Base-by-base conservation (phyloP, 1,284 basidiomycete species). In the Wolfiporia cocos region DNA sequence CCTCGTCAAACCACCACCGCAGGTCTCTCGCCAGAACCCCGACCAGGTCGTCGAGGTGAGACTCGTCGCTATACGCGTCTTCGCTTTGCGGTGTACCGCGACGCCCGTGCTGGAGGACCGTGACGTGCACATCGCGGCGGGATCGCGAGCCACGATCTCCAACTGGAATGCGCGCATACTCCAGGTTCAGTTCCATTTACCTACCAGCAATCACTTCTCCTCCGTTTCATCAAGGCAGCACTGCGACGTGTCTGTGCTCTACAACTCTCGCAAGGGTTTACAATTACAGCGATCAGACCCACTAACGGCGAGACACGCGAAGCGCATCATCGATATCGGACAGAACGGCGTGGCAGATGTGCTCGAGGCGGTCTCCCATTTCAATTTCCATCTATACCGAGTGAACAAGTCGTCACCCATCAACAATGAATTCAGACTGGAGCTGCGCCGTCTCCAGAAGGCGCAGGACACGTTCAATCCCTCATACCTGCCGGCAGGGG, bases 321-420 rank as follows among this genome's bases (percentile, higher is more conserved):
- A n/a, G 5, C 31, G 15, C 18, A 7, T 34, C 3, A 10, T 41
- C 12, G 23, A 18, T 17, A 29, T 41, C 18, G 11, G 12, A 3
- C 32, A 33, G n/a, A 24, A 12, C 5, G 19, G 32, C 10, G 11
- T 41, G 9, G 34, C 40, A 20, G 33, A 41, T 6, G 18, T 29
- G 5, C 31, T 41, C 21, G 33, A 41, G 15, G 40, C 40, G 9
- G 33, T 35, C 28, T 14, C 40, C 6, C 24, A n/a, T 9, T 41
- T 34, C 24, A 41, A 41, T 24, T 35, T 26, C 23, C 10, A 41
- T 18, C 33, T 41, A 7, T 41, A 41, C 15, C 22, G 40, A 3
- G 17, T 17, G 7, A 34, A 41, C 17, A 15, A 20, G 3, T 15
- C 31, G 7, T 17, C 32, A 4, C 40, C 40, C 5, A 10, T 41